phyloP scores from a whole-genome alignment of 2,329 filamentous ascomycete species.

The Reticulascus tulasneorum region DNA sequence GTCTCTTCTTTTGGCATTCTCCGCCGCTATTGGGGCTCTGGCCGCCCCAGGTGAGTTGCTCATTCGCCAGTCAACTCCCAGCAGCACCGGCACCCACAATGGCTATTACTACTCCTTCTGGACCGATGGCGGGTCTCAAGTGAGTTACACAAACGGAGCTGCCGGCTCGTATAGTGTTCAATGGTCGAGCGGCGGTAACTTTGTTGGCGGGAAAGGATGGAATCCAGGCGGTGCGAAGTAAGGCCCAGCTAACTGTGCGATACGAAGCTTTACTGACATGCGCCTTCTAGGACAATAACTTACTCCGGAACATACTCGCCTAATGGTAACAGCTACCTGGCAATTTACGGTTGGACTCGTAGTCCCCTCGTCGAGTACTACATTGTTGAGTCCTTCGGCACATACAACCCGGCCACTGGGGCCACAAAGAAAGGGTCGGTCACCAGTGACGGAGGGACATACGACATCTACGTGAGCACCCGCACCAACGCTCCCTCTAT shows the following conservation, averaged over 20 bases:
- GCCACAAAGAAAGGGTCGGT: constrained; percentile 44
- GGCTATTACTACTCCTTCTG: constrained; percentile 48
- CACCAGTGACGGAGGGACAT: constrained; percentile 46
- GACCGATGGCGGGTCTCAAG: constrained; percentile 39
- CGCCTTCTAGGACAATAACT: too few species aligned
- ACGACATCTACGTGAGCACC: constrained; percentile 46
- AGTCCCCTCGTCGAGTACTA: constrained; percentile 20
- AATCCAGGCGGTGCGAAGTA: constrained; percentile 47
- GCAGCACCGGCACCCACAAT: constrained; percentile 27
- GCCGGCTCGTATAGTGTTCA: constrained; percentile 38
- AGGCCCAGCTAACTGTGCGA: too few species aligned
- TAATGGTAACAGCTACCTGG: constrained; percentile 33
- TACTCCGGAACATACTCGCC: constrained; percentile 31
- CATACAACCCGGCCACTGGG: constrained; percentile 11
- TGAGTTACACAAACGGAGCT: constrained; percentile 37
- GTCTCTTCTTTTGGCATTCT: constrained; percentile 1
- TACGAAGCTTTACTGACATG: too few species aligned
- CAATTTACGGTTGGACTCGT: constrained; percentile 34
- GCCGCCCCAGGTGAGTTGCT: constrained; percentile 3
- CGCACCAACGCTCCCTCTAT: constrained; percentile 50
- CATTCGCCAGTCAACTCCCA: constrained; percentile 27
- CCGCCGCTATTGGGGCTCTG: not conserved
- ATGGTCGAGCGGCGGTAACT: constrained; percentile 46
- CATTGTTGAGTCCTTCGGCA: constrained; percentile 10
- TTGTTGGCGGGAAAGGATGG: constrained; percentile 58